phyloP scores from a whole-genome alignment of 768 basidiomycete species.

The Russula compacta region DNA sequence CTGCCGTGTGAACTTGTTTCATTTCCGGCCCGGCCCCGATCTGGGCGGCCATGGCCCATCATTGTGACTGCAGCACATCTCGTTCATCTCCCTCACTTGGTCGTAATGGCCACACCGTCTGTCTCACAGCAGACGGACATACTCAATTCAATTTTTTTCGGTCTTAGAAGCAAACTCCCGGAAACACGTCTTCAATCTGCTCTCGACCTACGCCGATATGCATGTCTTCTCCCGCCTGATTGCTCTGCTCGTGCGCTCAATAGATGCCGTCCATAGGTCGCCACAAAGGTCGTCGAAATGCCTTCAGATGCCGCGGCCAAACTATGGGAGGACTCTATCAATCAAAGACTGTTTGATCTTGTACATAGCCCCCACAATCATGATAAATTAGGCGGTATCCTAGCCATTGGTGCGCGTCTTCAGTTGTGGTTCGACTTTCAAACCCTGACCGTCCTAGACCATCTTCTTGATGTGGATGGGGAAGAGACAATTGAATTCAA shows the following conservation, averaged over 20 bases:
- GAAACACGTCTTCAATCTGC: slow-evolving; percentile 64
- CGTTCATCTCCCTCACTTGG: neutral
- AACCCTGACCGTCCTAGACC: slow-evolving; percentile 38
- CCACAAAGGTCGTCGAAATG: slow-evolving; percentile 67
- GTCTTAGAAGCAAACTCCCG: slow-evolving; percentile 51
- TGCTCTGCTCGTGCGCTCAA: slow-evolving; percentile 2
- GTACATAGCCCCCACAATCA: slow-evolving; percentile 70
- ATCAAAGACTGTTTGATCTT: slow-evolving; percentile 67
- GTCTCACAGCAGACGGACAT: slow-evolving; percentile 51
- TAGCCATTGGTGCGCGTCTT: slow-evolving; percentile 66
- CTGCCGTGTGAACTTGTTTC: neutral
- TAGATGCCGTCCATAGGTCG: slow-evolving; percentile 41
- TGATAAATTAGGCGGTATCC: slow-evolving; percentile 79
- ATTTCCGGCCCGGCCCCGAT: neutral
- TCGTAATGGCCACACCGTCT: slow-evolving; percentile 50
- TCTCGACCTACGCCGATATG: slow-evolving; percentile 64
- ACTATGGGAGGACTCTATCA: slow-evolving; percentile 81
- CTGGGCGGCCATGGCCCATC: no score
- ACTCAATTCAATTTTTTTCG: slow-evolving; percentile 57
- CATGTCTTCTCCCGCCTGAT: slow-evolving; percentile 28
- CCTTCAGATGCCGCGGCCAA: slow-evolving; percentile 72
- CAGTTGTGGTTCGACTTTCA: neutral
- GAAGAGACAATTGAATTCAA: slow-evolving; percentile 79
- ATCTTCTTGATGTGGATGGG: slow-evolving; percentile 64
- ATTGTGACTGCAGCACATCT: neutral